These are phyloP conservation scores for Leishmania martiniquensis DNA, from an alignment of 208 protist genomes.

Conservation along the genomic window DNA sequence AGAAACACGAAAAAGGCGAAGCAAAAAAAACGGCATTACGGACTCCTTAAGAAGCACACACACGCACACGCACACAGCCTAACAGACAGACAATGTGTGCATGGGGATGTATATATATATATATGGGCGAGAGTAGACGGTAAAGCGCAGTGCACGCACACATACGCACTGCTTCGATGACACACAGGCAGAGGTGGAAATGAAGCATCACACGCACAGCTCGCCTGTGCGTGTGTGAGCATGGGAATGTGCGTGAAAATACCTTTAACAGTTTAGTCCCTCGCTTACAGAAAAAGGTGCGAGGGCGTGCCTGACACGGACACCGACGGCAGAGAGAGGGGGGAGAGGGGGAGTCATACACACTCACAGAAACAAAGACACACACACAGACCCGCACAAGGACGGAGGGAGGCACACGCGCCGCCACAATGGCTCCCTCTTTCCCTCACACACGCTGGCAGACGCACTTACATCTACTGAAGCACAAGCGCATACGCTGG, in stretches of 20 bases:
- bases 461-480: not conserved
- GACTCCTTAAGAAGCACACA: not conserved
- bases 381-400: not conserved
- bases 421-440: not conserved
- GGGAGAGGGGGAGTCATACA: too few species aligned
- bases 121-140: not conserved
- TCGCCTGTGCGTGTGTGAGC: not conserved
- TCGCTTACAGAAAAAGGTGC: not conserved
- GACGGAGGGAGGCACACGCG: not conserved
- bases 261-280: not conserved
- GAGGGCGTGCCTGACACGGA: too few species aligned
- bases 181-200: not conserved
- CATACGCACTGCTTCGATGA: not conserved
- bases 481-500: not conserved
- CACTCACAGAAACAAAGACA: not conserved
- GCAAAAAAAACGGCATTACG: not conserved
- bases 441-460: not conserved
- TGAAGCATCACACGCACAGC: not conserved
- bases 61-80: not conserved
- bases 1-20: not conserved
- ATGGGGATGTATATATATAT: too few species aligned
- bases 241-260: too few species aligned
- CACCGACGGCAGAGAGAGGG: not conserved
- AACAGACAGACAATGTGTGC: not conserved
- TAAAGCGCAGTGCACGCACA: not conserved